A percentile compares a stretch with the other conserved stretches of the same genome.
Evolutionary conservation across 225 moss, liverwort and hornwort genomes (phyloP).

Genomic region (Pseudisothecium myosuroides): DNA sequence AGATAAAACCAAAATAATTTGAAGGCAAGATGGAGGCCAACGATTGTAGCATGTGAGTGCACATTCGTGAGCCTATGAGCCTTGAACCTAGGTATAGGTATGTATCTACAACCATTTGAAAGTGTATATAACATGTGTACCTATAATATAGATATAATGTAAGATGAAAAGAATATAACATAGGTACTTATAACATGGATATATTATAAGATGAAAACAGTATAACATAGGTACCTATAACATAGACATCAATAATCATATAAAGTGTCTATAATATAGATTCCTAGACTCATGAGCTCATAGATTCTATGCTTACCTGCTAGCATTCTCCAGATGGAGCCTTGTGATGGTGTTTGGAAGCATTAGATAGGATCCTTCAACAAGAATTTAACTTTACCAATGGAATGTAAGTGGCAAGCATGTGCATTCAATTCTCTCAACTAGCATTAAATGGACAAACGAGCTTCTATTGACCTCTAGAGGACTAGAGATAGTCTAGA

Average conservation of each 20-base stretch:
- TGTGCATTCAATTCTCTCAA: background rate
- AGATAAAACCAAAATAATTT: background rate
- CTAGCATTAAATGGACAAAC: background rate
- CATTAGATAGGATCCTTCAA: background rate
- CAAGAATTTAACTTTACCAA: background rate
- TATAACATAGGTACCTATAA: no score
- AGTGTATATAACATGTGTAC: background rate
- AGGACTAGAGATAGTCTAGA: no score
- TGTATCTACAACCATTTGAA: background rate
- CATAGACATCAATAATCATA: no score
- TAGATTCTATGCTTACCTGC: background rate
- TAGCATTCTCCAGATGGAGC: no score
- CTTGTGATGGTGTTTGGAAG: background rate
- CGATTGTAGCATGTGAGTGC: rapidly evolving
- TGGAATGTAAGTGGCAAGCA: no score
- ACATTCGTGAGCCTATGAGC: background rate
- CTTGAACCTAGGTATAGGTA: background rate
- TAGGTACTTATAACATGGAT: no score
- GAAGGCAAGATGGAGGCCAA: background rate
- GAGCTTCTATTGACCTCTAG: background rate
- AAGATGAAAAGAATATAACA: background rate
- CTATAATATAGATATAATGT: background rate
- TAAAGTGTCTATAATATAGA: background rate
- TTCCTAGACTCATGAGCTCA: background rate
- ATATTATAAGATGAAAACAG: no score